phyloP scores from a whole-genome alignment of 2,329 filamentous ascomycete genomes.

The Botrytis squamosa region DNA sequence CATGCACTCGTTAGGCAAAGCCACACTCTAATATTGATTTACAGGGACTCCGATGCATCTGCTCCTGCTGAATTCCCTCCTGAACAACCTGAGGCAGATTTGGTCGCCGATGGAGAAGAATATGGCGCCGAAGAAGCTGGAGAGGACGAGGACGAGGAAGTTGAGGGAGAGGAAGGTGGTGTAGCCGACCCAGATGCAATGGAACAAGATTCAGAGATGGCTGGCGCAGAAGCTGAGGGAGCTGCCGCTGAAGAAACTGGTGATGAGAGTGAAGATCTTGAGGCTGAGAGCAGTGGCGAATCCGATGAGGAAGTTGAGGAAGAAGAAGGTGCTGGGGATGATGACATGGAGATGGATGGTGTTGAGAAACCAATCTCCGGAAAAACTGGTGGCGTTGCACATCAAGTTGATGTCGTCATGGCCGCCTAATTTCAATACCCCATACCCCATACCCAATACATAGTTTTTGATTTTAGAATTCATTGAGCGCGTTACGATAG shows the following conservation, averaged over 20 bases:
- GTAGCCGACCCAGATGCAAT: constrained; percentile 44
- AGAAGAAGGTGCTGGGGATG: constrained; percentile 43
- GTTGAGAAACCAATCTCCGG: constrained; percentile 35
- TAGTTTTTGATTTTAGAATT: constrained; percentile 19
- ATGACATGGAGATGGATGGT: constrained; percentile 53
- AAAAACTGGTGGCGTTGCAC: constrained; percentile 22
- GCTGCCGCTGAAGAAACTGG: constrained; percentile 65
- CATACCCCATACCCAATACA: constrained; percentile 1
- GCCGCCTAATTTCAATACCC: constrained; percentile 19
- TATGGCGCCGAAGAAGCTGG: constrained; percentile 91
- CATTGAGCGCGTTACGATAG: constrained; percentile 15
- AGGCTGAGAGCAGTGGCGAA: constrained; percentile 68
- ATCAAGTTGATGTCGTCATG: constrained; percentile 31
- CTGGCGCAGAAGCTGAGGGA: constrained; percentile 57
- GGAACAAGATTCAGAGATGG: constrained; percentile 74
- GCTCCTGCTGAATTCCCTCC: constrained; percentile 95
- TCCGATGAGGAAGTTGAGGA: constrained; percentile 50
- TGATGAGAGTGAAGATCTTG: constrained; percentile 75
- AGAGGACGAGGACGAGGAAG: constrained; percentile 67
- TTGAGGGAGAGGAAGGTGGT: constrained; percentile 53
- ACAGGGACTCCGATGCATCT: constrained; percentile 94
- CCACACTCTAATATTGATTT: constrained; percentile 31
- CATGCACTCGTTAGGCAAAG: background rate
- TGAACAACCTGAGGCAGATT: constrained; percentile 94
- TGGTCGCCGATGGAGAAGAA: constrained; percentile 77